Percentiles rank a stretch among this genome's conserved stretches.
Conservation (phyloP, 140 eudicot genomes). For the Ambrosia hybrid region DNA sequence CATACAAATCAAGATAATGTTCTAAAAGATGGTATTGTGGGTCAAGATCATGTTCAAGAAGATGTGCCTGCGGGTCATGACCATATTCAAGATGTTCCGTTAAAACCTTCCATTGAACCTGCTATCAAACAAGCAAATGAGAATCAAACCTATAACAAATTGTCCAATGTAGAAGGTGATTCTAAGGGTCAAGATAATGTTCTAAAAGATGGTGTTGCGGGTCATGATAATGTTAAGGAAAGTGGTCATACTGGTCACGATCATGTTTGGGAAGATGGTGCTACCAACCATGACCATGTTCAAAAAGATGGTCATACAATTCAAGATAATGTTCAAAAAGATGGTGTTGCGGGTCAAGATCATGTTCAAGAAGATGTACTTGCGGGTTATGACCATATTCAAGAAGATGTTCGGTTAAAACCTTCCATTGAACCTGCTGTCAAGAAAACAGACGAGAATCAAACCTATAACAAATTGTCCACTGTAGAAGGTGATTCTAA, state of each 20-base stretch:
- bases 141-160: conserved; percentile 16
- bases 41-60: conserved; percentile 2
- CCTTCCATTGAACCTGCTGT: too few species aligned
- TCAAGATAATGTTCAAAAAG: neutral
- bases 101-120: too few species aligned
- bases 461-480: neutral
- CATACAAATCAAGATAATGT: neutral
- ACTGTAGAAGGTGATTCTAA: too few species aligned
- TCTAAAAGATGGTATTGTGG: neutral
- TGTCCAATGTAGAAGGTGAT: neutral
- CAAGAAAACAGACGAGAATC: neutral
- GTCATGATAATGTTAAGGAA: too few species aligned
- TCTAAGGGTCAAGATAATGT: neutral
- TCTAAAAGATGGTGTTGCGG: neutral
- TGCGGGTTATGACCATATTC: neutral
- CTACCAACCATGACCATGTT: neutral
- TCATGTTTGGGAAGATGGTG: too few species aligned
- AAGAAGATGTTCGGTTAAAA: neutral
- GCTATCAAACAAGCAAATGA: conserved; percentile 19
- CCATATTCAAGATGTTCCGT: neutral
- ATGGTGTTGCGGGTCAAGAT: neutral
- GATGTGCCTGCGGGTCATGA: neutral
- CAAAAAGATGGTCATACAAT: neutral
- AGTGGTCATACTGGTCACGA: too few species aligned
- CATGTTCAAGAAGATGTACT: neutral